phyloP scores from a whole-genome alignment of 192 early-diverging fungal genomes.

The Coemansia sp. region DNA sequence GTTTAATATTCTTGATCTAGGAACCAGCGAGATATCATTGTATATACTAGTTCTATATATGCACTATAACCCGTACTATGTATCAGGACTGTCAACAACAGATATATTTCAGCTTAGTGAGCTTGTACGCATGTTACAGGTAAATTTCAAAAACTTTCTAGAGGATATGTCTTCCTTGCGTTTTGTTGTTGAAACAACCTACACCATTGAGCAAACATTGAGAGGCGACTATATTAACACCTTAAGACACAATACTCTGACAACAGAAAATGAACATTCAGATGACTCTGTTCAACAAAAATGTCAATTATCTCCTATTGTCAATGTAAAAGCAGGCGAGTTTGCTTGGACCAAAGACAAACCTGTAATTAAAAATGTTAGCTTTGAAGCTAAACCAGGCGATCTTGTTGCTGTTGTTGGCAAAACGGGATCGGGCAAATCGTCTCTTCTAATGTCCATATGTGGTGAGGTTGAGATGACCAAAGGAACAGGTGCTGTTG shows the following conservation, averaged over 20 bases:
- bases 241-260: background rate
- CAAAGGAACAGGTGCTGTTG: slow-evolving; percentile 50
- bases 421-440: slow-evolving; percentile 81
- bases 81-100: background rate
- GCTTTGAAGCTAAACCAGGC: slow-evolving; percentile 54
- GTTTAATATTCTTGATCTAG: background rate
- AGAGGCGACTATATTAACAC: background rate
- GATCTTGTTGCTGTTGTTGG: slow-evolving; percentile 80
- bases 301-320: background rate
- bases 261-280: background rate
- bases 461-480: slow-evolving; percentile 75
- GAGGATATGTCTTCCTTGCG: background rate
- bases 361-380: slow-evolving; percentile 42
- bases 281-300: background rate
- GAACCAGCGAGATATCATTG: slow-evolving; percentile 2
- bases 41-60: background rate
- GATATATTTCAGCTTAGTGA: background rate
- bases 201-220: background rate
- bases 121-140: background rate
- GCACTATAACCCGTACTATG: background rate
- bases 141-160: background rate
- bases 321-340: slow-evolving; percentile 17
- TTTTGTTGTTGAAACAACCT: background rate
- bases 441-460: slow-evolving; percentile 69
- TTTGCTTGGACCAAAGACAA: slow-evolving; percentile 25